Evolutionary conservation across 495 filamentous ascomycete genomes (phyloP).

Genomic region (Neurospora tetrasperma): DNA sequence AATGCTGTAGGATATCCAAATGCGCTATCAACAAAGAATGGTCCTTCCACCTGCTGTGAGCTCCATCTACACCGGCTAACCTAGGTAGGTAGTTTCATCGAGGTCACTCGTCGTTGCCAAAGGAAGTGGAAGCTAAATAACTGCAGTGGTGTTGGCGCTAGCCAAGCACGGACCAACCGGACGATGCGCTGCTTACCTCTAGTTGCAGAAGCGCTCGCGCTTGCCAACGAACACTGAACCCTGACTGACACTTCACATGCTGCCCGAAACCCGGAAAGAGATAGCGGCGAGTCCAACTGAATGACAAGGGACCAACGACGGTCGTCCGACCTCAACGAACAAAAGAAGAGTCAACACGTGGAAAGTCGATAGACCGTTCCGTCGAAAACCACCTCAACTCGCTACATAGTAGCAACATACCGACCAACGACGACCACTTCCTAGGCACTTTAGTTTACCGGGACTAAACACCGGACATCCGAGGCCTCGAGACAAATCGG

Average conservation of each 20-base stretch:
- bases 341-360: not conserved
- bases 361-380: not conserved
- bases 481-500: not conserved
- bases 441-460: not conserved
- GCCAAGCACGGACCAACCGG: not conserved
- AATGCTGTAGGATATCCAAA: not conserved
- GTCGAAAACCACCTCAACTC: not conserved
- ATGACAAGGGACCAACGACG: not conserved
- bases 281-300: not conserved
- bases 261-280: not conserved
- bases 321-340: not conserved
- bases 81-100: not conserved
- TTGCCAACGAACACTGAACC: constrained; percentile 1
- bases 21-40: not conserved
- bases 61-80: not conserved
- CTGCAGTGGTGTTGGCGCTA: not conserved
- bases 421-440: not conserved
- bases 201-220: not conserved
- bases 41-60: not conserved
- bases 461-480: not conserved
- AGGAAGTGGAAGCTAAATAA: not conserved
- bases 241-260: not conserved
- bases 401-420: too few species aligned
- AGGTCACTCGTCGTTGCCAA: not conserved
- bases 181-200: not conserved